Evolutionary conservation across 805 yeast genomes (phyloP).

Genomic region (Cyberlindnera petersonii): DNA sequence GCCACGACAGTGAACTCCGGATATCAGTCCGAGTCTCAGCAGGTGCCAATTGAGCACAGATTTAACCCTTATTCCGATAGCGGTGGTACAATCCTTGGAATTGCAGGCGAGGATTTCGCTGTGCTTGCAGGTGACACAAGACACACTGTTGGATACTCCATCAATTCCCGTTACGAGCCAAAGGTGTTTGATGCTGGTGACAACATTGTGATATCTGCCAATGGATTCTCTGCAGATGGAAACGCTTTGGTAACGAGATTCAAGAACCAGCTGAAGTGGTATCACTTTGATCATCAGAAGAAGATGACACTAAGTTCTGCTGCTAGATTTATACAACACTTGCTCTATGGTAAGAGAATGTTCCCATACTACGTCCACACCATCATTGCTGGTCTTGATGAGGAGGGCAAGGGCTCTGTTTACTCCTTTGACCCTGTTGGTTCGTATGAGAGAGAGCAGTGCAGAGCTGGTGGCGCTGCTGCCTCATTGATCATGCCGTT

Average conservation of each 20-base stretch:
- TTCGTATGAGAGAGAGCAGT: conserved; percentile 93
- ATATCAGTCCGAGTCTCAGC: conserved; percentile 50
- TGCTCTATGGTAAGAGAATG: conserved; percentile 87
- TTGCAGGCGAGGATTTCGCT: conserved; percentile 96
- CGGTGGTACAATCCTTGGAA: conserved; percentile 96
- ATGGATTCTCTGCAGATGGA: conserved; percentile 96
- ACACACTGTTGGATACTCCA: conserved; percentile 88
- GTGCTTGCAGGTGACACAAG: conserved; percentile 98
- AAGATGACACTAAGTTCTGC: conserved; percentile 64
- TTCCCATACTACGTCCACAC: conserved; percentile 98
- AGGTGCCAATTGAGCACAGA: conserved; percentile 79
- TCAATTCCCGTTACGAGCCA: conserved; percentile 89
- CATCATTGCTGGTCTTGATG: conserved; percentile 87
- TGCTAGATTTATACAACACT: conserved; percentile 87
- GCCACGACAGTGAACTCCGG: conserved; percentile 57
- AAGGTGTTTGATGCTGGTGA: conserved; percentile 89
- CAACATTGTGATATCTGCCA: conserved; percentile 80
- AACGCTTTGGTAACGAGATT: conserved; percentile 77
- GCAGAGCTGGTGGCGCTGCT: conserved; percentile 98
- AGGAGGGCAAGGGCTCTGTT: conserved; percentile 84
- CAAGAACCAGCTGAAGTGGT: conserved; percentile 71
- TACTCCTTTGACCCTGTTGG: conserved; percentile 98
- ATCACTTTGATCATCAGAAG: conserved; percentile 84
- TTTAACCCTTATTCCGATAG: conserved; percentile 93
- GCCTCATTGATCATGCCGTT: conserved; percentile 96